A percentile compares a stretch with the other conserved stretches of the same genome.
Conservation (phyloP, 441 rosid genomes). For the Viola pubescens region DNA sequence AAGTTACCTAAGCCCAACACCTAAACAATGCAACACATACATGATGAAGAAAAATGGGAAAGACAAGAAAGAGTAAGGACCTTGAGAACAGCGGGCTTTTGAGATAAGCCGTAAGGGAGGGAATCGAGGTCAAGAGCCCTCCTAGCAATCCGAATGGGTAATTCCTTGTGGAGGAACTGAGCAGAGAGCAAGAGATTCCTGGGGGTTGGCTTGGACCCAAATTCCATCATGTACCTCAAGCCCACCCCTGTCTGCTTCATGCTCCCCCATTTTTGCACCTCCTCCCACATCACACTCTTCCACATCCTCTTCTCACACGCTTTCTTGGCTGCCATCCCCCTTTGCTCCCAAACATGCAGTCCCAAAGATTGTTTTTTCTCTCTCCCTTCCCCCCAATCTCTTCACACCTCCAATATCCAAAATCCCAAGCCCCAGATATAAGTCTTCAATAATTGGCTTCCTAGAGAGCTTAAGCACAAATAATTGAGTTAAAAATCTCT, state of each 20-base stretch:
- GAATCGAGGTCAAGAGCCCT: constrained; percentile 69
- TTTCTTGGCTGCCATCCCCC: constrained; percentile 67
- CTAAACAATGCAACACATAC: too few species aligned
- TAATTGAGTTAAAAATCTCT: too few species aligned
- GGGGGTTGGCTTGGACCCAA: constrained; percentile 63
- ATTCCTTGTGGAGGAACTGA: constrained; percentile 83
- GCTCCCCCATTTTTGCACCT: constrained; percentile 73
- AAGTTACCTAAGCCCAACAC: too few species aligned
- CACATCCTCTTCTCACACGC: constrained; percentile 38
- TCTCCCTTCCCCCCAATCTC: neutral
- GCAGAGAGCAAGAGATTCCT: constrained; percentile 68
- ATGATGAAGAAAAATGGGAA: neutral
- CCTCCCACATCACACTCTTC: constrained; percentile 51
- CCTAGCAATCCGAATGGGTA: constrained; percentile 74
- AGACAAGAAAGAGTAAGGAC: constrained; percentile 18
- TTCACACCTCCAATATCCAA: neutral
- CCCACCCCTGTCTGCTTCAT: constrained; percentile 94
- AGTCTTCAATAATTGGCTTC: too few species aligned
- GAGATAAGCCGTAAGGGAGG: constrained; percentile 76
- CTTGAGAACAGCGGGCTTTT: constrained; percentile 69
- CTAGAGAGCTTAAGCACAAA: too few species aligned
- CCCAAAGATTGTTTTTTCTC: neutral
- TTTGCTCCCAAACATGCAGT: neutral
- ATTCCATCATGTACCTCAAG: constrained; percentile 91
- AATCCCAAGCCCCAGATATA: too few species aligned